Percentiles rank a stretch among this genome's conserved stretches.
Evolutionary conservation across 345 rosid species (phyloP).

Genomic region (Brassica napus): Da-Ae NC_063442.1:34099001-34099500

Average conservation of each 20-base stretch:
- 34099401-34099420: background rate
- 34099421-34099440: conserved; percentile 80
- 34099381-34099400: background rate
- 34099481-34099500: conserved; percentile 97
- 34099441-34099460: conserved; percentile 93
- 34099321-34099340: conserved; percentile 91
- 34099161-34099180: background rate
- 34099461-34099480: conserved; percentile 99
- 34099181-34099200: conserved; percentile 12
- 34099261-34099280: conserved; percentile 53
- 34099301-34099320: conserved; percentile 99
- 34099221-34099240: background rate
- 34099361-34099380: background rate
- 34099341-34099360: conserved; percentile 49
- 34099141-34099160: background rate
- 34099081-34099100: background rate
- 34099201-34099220: conserved; percentile 3
- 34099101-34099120: background rate
- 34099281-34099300: conserved; percentile 93
- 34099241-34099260: background rate
- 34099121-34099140: background rate
- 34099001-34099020: conserved; percentile 40
- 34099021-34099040: conserved; percentile 86
- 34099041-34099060: conserved; percentile 74
- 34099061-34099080: background rate